A percentile compares a stretch with the other conserved stretches of the same genome.
Conservation (phyloP, 148 eudicot genomes). For the Vaccinium macrocarpon region DNA sequence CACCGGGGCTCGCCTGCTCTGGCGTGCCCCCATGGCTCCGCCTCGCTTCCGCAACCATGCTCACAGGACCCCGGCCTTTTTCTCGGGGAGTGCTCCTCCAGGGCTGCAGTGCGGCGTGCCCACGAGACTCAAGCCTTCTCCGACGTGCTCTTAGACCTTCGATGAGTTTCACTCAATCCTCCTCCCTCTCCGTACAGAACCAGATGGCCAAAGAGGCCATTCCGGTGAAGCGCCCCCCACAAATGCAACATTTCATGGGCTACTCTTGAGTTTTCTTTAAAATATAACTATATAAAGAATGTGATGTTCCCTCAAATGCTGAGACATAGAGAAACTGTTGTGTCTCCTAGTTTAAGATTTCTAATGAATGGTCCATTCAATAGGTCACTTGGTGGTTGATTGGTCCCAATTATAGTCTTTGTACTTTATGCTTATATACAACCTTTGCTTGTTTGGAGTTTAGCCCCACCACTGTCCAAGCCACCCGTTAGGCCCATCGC, state of each 20-base stretch:
- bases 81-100: too few species aligned
- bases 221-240: too few species aligned
- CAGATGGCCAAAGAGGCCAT: too few species aligned
- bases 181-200: too few species aligned
- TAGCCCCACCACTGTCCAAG: slow-evolving; percentile 16
- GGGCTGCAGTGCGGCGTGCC: too few species aligned
- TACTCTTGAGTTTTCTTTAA: background rate
- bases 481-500: slow-evolving; percentile 23
- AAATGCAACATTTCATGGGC: background rate
- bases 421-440: slow-evolving; percentile 2
- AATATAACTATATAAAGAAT: slow-evolving; percentile 17
- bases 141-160: too few species aligned
- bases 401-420: slow-evolving; percentile 9
- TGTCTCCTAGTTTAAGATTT: slow-evolving; percentile 15
- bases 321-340: slow-evolving; percentile 11
- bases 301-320: slow-evolving; percentile 20
- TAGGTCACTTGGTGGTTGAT: slow-evolving; percentile 20
- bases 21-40: too few species aligned
- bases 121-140: too few species aligned
- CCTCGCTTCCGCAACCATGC: too few species aligned
- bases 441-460: slow-evolving; percentile 1
- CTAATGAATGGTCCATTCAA: slow-evolving; percentile 20
- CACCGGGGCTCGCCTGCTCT: too few species aligned
- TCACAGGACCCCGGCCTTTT: too few species aligned
- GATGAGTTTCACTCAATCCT: too few species aligned